Percentiles rank a stretch among this genome's conserved stretches.
Conservation (phyloP, 257 asterid species). For the Solanum pennellii region DNA sequence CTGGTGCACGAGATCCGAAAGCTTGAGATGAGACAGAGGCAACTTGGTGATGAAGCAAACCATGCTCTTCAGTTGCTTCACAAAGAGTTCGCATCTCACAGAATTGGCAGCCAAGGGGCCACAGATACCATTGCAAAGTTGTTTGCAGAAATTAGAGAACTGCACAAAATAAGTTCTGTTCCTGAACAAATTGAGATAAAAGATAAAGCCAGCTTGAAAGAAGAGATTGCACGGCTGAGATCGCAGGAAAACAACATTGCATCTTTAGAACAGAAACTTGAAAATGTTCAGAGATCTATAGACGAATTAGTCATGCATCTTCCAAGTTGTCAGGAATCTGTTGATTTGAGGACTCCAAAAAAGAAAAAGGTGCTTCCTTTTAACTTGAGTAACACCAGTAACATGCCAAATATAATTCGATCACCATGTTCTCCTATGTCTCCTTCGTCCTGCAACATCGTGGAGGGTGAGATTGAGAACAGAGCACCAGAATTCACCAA, state of each 20-base stretch:
- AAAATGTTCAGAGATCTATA: conserved; percentile 74
- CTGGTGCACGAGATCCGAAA: conserved; percentile 78
- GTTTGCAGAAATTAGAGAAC: conserved; percentile 68
- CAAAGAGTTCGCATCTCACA: conserved; percentile 80
- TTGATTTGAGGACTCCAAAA: conserved; percentile 36
- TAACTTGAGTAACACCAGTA: conserved; percentile 56
- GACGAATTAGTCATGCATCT: conserved; percentile 48
- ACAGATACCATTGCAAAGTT: conserved; percentile 66
- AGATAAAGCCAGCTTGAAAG: conserved; percentile 62
- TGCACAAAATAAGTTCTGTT: conserved; percentile 37
- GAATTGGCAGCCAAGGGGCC: conserved; percentile 54
- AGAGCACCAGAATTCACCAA: conserved; percentile 45
- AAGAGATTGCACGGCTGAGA: conserved; percentile 79
- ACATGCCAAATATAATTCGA: conserved; percentile 59
- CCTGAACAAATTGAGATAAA: conserved; percentile 40
- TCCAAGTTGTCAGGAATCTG: conserved; percentile 48
- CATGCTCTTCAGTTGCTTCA: conserved; percentile 88
- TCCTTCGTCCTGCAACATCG: conserved; percentile 30
- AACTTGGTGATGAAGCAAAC: conserved; percentile 92
- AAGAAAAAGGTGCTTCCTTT: conserved; percentile 67
- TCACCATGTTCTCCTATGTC: conserved; percentile 77
- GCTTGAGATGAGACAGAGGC: conserved; percentile 76
- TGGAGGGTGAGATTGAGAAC: conserved; percentile 55
- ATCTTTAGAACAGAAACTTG: conserved; percentile 70
- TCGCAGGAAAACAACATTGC: conserved; percentile 59